Base-by-base conservation (phyloP, 345 rosid genomes). In the Brassica carinata region DNA sequence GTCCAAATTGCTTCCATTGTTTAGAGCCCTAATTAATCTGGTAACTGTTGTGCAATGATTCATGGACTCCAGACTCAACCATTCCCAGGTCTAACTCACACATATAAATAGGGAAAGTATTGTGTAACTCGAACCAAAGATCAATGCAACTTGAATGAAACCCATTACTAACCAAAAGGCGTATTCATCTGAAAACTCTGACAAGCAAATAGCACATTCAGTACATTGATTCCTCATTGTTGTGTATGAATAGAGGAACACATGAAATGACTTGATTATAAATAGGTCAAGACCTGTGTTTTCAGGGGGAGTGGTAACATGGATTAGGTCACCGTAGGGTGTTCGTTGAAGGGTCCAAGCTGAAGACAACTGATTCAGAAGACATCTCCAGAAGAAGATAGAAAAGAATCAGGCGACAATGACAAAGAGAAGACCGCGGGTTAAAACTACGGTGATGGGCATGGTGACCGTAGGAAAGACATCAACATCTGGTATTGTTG, bases 71-170 rank as follows among this genome's bases (percentile, higher is more conserved):
- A 17, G 79, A 80, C 34, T 72, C 79, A 2, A 74, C 13, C 15
- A 45, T 8, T 17, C 63, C 83, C 43, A 88, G 78, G 62, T 91
- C 95, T 26, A 94, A 88, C 67, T 87, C 87, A 23, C 86, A 73
- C 0, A 95, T 92, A 71, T 98, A 94, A 78, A 94, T 91, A 0
- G 98, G 98, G 57, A 98, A 94, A 11, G 97, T 90, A 71, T 90
- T 91, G 77, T 92, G 92, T 3, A 90, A 85, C 29, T 80, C 83
- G 29, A 92, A 90, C 98, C 98, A 94, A 29, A 89, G 91, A 78
- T 94, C 98, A 55, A 94, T 88, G 79, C 98, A 94, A 19, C 78
- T 90, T 78, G 85, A 84, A 73, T 92, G 98, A 58, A 92, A 92
- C 30, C 86, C 90, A 80, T 88, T 40, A 94, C 72, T 29, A 94